Evolutionary conservation across 768 basidiomycete species (phyloP).

Genomic region (Hygrocybe coccinea): DNA sequence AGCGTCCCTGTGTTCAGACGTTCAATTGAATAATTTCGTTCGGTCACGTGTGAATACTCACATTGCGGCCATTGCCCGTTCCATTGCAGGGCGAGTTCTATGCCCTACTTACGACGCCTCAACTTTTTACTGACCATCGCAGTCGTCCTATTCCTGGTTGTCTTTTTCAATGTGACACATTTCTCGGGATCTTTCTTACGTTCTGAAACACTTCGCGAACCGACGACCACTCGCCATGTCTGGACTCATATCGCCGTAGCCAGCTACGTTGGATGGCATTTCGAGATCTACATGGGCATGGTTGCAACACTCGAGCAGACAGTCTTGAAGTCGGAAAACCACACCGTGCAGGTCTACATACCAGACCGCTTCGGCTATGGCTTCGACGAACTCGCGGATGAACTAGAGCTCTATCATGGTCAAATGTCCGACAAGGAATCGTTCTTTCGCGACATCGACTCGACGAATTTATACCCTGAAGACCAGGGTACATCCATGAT

Average conservation of each 20-base stretch:
- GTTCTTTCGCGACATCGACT: slow-evolving; percentile 1
- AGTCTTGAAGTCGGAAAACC: neutral
- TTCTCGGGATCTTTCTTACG: neutral
- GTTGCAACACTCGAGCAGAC: neutral
- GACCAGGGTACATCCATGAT: slow-evolving; percentile 1
- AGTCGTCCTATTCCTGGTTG: neutral
- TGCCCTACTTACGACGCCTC: neutral
- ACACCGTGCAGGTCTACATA: neutral
- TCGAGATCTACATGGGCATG: slow-evolving; percentile 4
- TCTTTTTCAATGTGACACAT: neutral
- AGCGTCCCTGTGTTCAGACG: no score
- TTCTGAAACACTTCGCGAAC: neutral
- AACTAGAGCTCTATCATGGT: neutral
- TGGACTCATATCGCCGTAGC: slow-evolving; percentile 3
- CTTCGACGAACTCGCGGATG: neutral
- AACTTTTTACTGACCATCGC: neutral
- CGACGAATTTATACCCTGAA: neutral
- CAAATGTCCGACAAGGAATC: neutral
- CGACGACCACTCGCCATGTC: neutral
- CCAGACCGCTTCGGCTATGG: neutral
- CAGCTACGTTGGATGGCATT: slow-evolving; percentile 3
- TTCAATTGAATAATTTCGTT: no score
- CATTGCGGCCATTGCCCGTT: no score
- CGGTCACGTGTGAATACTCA: no score
- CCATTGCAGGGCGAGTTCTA: no score